phyloP scores from a whole-genome alignment of 768 basidiomycete species.

The Agaricus sinodeliciosus region DNA sequence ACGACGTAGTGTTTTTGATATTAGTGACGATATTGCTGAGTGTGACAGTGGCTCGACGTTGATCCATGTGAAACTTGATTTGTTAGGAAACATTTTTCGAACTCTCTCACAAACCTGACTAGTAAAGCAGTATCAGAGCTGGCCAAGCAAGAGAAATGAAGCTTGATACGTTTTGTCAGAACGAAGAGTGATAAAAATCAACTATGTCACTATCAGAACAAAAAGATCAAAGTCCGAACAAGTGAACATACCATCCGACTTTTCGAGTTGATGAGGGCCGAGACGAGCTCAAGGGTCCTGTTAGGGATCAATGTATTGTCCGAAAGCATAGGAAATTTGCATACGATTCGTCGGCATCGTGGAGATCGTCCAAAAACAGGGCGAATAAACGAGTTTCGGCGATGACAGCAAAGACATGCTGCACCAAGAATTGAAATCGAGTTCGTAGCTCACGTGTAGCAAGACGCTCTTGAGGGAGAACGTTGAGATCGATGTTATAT shows the following conservation, averaged over 20 bases:
- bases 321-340: slow-evolving; percentile 2
- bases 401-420: slow-evolving; percentile 62
- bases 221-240: not conserved
- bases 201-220: slow-evolving; percentile 24
- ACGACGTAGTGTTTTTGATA: slow-evolving; percentile 59
- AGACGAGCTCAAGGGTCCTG: slow-evolving; percentile 46
- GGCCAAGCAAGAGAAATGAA: not conserved
- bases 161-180: slow-evolving; percentile 42
- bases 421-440: slow-evolving; percentile 64
- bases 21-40: slow-evolving; percentile 48
- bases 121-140: slow-evolving; percentile 1
- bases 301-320: not conserved
- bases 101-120: slow-evolving; percentile 46
- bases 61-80: slow-evolving; percentile 62
- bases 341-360: slow-evolving; percentile 69
- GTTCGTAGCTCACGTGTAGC: slow-evolving; percentile 57
- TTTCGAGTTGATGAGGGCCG: slow-evolving; percentile 55
- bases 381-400: slow-evolving; percentile 67
- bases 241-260: slow-evolving; percentile 49
- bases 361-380: slow-evolving; percentile 66
- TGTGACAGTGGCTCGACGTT: slow-evolving; percentile 53
- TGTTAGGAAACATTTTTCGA: slow-evolving; percentile 48
- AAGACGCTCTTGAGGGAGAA: slow-evolving; percentile 43
- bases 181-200: slow-evolving; percentile 58
- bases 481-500: slow-evolving; percentile 45